Conservation (phyloP, 768 basidiomycete genomes). For the Leccinum pellstonianum region DNA sequence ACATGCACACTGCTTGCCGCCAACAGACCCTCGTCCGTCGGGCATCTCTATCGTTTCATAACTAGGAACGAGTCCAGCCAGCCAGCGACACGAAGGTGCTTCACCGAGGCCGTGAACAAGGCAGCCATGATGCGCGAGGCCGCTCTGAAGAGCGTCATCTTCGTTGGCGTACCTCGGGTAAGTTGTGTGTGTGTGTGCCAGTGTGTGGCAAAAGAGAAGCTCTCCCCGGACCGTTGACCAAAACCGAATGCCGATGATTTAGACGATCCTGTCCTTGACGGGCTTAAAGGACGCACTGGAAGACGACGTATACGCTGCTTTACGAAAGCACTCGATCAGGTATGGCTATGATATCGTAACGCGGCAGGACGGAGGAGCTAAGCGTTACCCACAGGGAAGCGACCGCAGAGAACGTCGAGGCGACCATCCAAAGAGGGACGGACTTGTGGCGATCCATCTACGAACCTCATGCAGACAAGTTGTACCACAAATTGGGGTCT, state of each 20-base stretch:
- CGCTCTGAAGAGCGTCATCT: constrained; percentile 85
- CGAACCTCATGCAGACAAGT: constrained; percentile 84
- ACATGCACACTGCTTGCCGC: constrained; percentile 81
- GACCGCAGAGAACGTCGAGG: constrained; percentile 62
- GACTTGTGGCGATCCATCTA: constrained; percentile 86
- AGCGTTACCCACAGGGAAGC: constrained; percentile 47
- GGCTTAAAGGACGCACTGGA: constrained; percentile 76
- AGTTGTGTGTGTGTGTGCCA: constrained; percentile 27
- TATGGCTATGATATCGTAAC: constrained; percentile 23
- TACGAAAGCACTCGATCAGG: constrained; percentile 70
- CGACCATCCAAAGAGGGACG: constrained; percentile 65
- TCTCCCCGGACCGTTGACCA: constrained; percentile 5
- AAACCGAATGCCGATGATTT: constrained; percentile 15
- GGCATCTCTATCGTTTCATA: constrained; percentile 78
- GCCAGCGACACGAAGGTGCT: constrained; percentile 39
- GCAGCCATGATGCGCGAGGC: constrained; percentile 88
- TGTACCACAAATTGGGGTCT: constrained; percentile 79
- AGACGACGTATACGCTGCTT: constrained; percentile 71
- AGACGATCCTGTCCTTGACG: constrained; percentile 83
- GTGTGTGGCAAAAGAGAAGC: background rate
- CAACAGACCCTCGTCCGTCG: constrained; percentile 77
- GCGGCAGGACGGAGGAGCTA: constrained; percentile 20
- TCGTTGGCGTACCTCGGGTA: constrained; percentile 84
- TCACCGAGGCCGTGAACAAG: constrained; percentile 61
- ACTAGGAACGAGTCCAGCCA: constrained; percentile 47